Base-by-base conservation (phyloP, 352 stramenopile genomes). In the Nothophytophthora sp. region DNA sequence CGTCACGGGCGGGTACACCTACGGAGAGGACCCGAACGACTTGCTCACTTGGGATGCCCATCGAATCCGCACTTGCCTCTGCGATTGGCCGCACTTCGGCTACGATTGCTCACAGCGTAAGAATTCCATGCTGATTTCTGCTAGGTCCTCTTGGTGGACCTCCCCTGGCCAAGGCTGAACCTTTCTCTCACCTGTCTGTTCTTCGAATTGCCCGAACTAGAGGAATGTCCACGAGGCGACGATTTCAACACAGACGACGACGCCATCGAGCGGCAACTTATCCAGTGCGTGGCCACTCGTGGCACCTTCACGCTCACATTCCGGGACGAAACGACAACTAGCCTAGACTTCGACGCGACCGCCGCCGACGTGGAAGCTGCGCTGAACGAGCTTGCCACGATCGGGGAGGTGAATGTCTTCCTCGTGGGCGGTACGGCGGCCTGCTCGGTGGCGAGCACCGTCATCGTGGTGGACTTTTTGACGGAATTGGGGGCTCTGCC, bases 71-170 rank as follows among this genome's bases (percentile, higher is more conserved):
- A 75, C 61, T 12, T 92, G 82, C 22, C 39, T 88, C 19, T 92
- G 82, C 23, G 82, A 92, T 24, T 40, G 42, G 18, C 46, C 48
- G 5, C 85, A 70, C 47, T 76, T 82, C 15, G 79, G 82, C 48
- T 89, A 80, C 43, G 82, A 92, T 44, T 92, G 82, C 51, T 90
- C 79, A 1, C 46, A 76, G 29, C 66, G 76, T 86, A 74, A 47
- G 63, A n/a, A n/a, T n/a, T n/a, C n/a, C n/a, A n/a, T n/a, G n/a
- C n/a, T n/a, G n/a, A n/a, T n/a, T n/a, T n/a, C n/a, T n/a, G n/a
- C n/a, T n/a, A n/a, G 34, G 8, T 7, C 9, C 15, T 28, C 4
- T 32, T 2, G 29, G 19, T 34, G 16, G 34, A 24, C 39, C 30
- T 58, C 3, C 28, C 16, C 20, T 13, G 19, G 5, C 28, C 16